Base-by-base conservation (phyloP, 2,329 filamentous ascomycete genomes). In the Xylariales sp. region DNA sequence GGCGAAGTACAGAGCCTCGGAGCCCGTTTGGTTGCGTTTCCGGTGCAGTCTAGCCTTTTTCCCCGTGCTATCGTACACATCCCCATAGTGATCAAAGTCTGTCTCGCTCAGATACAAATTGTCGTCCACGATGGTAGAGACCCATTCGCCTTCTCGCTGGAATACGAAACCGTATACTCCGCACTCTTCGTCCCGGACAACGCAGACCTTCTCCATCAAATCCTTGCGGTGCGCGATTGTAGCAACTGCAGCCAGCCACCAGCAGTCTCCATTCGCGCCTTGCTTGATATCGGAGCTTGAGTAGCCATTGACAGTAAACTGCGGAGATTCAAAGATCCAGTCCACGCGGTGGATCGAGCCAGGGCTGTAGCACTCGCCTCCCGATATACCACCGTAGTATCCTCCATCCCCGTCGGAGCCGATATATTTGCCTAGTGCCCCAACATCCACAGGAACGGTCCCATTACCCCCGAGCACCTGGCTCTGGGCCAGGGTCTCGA, bases 81-180 rank as follows among this genome's bases (percentile, higher is more conserved):
- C 58, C 3, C 43, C 47, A 18, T 57, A 42, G 21, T 69, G 64
- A 29, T 75, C 66, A 27, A 71, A 75, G 43, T 83, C 77, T 25
- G 72, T 69, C 29, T 74, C 71, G 10, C 69, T 69, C 5, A 84
- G 66, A 53, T 80, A 84, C 5, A 86, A 69, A 53, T 86, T 86
- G 59, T 88, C 84, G 52, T 88, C 84, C 34, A 88, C 76, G 32
- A 88, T 79, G 29, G 79, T 80, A 18, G 80, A 78, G 35, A 83
- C 74, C 84, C 83, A 87, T 57, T 85, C 81, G 33, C 82, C 82
- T 49, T 87, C 65, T 55, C 83, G 71, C 58, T 82, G 78, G 57
- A 87, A 86, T 21, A 87, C 81, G 50, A 87, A 86, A 3, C 83
- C 83, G 51, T 87, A 87, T 2, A 86, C 82, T 5, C 83, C 84